Base-by-base conservation (phyloP, 1,284 basidiomycete species). In the Singerocomus rubriflavus region DNA sequence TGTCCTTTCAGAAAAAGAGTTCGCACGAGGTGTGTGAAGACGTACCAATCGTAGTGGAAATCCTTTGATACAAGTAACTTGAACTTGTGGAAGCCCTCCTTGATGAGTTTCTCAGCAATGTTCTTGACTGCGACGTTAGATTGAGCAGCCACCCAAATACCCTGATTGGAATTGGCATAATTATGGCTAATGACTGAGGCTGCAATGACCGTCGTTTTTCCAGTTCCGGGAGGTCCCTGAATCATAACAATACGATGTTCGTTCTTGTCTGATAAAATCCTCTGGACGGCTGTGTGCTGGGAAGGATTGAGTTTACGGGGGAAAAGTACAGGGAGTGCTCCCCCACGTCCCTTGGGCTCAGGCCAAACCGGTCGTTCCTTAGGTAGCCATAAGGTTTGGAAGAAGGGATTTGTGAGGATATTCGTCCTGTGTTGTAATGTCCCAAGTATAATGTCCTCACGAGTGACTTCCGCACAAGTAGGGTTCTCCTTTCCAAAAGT, bases 131-230 rank as follows among this genome's bases (percentile, higher is more conserved):
- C 81, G 35, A 82, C 75, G 59, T 82, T 82, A 0, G 77, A 84
- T 46, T 91, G 84, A 6, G 88, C 85, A 48, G 85, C 70, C 8
- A 91, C 73, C 85, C 85, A 91, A 9, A 88, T 77, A 13, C 56
- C 48, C 2, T 59, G 66, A 8, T 10, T 6, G 17, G 48, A 53
- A 2, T 30, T 27, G 49, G 57, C 61, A 16, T 59, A 45, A 41
- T 70, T 57, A 16, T 71, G 57, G 42, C 69, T 72, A 2, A 70
- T 63, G 6, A 86, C 83, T 12, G 78, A 73, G 5, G 83, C 80
- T 1, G 67, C 59, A 4, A 70, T 67, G n/a, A 67, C 59, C 0
- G 68, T 69, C 6, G 65, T 67, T 51, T 70, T 67, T 0, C 74
- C 71, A 11, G 73, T 76, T 5, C 78, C 77, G 4, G 78, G 77